Conservation (phyloP, 768 basidiomycete species). For the Leccinum pellstonianum region DNA sequence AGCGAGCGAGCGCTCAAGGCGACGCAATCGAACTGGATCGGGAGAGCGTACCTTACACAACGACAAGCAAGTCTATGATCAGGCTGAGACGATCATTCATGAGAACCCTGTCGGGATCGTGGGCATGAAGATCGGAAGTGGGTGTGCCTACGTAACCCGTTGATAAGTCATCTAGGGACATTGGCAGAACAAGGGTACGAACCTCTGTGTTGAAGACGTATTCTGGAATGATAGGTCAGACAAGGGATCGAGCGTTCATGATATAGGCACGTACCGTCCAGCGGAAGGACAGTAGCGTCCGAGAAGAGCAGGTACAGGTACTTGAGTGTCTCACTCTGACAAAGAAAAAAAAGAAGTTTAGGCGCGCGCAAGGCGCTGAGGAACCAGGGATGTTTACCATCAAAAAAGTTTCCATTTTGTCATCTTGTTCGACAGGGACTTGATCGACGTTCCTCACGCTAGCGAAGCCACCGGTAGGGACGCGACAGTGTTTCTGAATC, state of each 20-base stretch:
- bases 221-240: slow-evolving; percentile 41
- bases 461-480: slow-evolving; percentile 81
- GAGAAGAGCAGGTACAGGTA: slow-evolving; percentile 89
- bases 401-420: slow-evolving; percentile 96
- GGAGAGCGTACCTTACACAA: neutral
- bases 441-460: slow-evolving; percentile 83
- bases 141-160: slow-evolving; percentile 51
- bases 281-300: slow-evolving; percentile 66
- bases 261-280: slow-evolving; percentile 57
- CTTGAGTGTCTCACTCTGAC: slow-evolving; percentile 84
- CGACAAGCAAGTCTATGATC: neutral
- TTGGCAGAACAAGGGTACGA: slow-evolving; percentile 28
- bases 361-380: neutral
- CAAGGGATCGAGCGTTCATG: neutral
- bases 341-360: neutral
- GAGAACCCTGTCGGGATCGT: slow-evolving; percentile 47
- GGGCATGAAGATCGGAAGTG: slow-evolving; percentile 67
- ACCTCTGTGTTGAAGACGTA: slow-evolving; percentile 93
- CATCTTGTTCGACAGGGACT: slow-evolving; percentile 63
- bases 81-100: slow-evolving; percentile 23
- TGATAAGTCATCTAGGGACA: neutral
- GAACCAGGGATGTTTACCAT: slow-evolving; percentile 50
- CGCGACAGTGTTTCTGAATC: slow-evolving; percentile 78
- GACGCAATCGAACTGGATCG: too few species aligned
- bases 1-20: too few species aligned